A percentile compares a stretch with the other conserved stretches of the same genome.
phyloP scores from a whole-genome alignment of 306 rosid species.

The Gastrolobium bilobum region DNA sequence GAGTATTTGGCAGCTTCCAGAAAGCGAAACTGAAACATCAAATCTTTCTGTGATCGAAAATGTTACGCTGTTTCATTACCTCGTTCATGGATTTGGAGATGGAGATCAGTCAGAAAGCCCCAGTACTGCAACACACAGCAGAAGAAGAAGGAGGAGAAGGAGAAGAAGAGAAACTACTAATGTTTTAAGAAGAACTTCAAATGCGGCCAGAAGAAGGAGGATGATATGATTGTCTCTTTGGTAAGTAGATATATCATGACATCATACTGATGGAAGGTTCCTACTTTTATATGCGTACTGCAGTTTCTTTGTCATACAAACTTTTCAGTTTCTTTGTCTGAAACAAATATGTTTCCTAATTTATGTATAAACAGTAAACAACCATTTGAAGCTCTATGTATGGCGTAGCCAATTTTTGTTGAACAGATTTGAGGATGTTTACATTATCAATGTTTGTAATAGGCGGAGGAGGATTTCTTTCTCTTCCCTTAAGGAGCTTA shows the following conservation, averaged over 20 bases:
- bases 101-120: constrained; percentile 46
- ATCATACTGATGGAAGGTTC: constrained; percentile 34
- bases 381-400: constrained; percentile 18
- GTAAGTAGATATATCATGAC: neutral
- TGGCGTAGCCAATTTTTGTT: neutral
- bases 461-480: too few relatives aligned
- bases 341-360: constrained; percentile 2
- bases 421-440: neutral
- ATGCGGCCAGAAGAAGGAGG: constrained; percentile 58
- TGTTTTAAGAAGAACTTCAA: constrained; percentile 46
- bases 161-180: neutral
- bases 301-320: neutral
- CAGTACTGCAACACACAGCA: neutral
- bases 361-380: constrained; percentile 2
- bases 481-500: neutral
- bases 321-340: constrained; percentile 20
- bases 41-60: constrained; percentile 53
- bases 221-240: constrained; percentile 45
- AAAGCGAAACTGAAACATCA: constrained; percentile 49
- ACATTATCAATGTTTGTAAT: neutral
- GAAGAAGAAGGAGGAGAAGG: too few relatives aligned
- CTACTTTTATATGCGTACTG: neutral
- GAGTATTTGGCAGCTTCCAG: constrained; percentile 62
- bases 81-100: constrained; percentile 56
- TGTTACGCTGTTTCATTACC: constrained; percentile 57